Percentiles rank a stretch among this genome's conserved stretches.
Evolutionary conservation across 306 rosid species (phyloP).

Genomic region (Lithocarpus polystachyus): DNA sequence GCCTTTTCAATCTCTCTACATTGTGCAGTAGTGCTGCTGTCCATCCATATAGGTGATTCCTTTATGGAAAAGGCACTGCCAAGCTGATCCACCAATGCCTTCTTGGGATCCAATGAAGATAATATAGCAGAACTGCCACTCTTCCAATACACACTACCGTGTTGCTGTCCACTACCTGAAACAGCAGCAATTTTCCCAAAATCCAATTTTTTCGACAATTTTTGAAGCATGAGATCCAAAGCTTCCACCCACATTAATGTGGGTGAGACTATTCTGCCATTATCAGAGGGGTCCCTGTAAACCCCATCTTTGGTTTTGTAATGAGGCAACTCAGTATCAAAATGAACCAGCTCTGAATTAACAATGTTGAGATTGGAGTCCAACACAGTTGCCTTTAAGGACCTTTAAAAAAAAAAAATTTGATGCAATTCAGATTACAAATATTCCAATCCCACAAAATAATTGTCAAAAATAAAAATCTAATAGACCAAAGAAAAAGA

Average conservation of each 20-base stretch:
- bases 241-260: slow-evolving; percentile 98
- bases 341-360: slow-evolving; percentile 66
- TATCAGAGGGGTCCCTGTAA: slow-evolving; percentile 57
- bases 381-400: slow-evolving; percentile 88
- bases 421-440: slow-evolving; percentile 3
- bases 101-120: slow-evolving; percentile 63
- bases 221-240: slow-evolving; percentile 71
- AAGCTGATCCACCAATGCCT: slow-evolving; percentile 60
- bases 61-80: slow-evolving; percentile 53
- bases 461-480: neutral
- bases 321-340: slow-evolving; percentile 81
- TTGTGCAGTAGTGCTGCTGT: slow-evolving; percentile 78
- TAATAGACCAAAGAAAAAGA: neutral
- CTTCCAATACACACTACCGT: slow-evolving; percentile 96
- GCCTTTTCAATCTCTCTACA: slow-evolving; percentile 81
- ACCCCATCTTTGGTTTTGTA: slow-evolving; percentile 92
- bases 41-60: slow-evolving; percentile 96
- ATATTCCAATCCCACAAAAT: neutral
- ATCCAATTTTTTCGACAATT: slow-evolving; percentile 54
- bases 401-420: slow-evolving; percentile 45
- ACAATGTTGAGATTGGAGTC: slow-evolving; percentile 73
- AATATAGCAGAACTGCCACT: slow-evolving; percentile 57
- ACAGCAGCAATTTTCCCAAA: slow-evolving; percentile 64
- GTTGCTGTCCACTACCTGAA: slow-evolving; percentile 97
- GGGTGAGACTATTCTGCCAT: slow-evolving; percentile 91